Base-by-base conservation (phyloP, 306 rosid species). In the Sophora flavescens region DNA sequence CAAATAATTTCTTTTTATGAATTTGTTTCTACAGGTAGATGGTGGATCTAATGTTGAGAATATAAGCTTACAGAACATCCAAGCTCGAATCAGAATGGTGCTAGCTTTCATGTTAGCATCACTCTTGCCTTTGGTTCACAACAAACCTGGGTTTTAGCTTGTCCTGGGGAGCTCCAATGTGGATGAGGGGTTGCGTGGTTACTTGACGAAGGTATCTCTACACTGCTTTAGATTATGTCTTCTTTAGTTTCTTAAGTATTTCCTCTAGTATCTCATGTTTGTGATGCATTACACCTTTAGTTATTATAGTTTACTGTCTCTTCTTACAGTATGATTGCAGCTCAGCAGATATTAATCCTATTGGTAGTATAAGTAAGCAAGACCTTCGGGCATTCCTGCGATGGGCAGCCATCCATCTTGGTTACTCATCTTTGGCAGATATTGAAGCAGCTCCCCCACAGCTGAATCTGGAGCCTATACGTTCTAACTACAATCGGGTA, bases 371-470 rank as follows among this genome's bases (percentile, higher is more conserved):
- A 74, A 95, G 97, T 74, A 95, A 92, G 88, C 93, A 88, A 84
- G 97, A 95, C 78, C 89, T 95, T 52, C 86, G 97, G 74, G 71
- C 92, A 69, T 92, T 95, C 86, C 84, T 95, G 70, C 85, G 76
- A 78, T 92, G 98, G 98, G 98, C 96, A 67, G 95, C 97, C 63
- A 79, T 59, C 70, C 90, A 90, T 88, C 97, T 95, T 87, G 92
- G 97, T 52, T 95, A 79, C 82, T 50, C 88, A 2, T 92, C 97
- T 35, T 84, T 95, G 83, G 87, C 88, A 33, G 98, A 95, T 51
- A 81, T 92, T 78, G 98, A 95, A 90, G 96, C 93, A 38, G 97
- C 98, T 78, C 97, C 98, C 98, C 98, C 36, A 95, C 98, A 14
- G 98, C 98, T 65, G 98, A 95, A 84, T n/a, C 89, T 95, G 63